Evolutionary conservation across 1,139 yeast genomes (phyloP), one percentile per base, ranked within the genome.

Genomic region (Kurtzmaniella natalensis): DNA sequence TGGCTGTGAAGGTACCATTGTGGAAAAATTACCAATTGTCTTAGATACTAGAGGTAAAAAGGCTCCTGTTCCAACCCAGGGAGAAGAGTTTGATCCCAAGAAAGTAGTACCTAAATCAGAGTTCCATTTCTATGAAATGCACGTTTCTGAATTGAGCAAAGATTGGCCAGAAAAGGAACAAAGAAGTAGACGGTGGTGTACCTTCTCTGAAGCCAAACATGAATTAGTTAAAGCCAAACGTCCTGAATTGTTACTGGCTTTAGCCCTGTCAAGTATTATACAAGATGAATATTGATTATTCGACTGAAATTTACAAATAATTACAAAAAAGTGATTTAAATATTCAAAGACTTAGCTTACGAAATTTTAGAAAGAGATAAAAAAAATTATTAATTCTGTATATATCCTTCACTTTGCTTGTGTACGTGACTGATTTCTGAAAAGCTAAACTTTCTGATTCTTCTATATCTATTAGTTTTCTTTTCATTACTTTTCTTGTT

Each of bases 91-190:
- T 31, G 64, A 63, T 26, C 70, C 71, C 6, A 40, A 35, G 7
- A 51, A 49, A 17, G 50, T 56, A 23, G 64, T 76, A 11, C 94
- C 94, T 2, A 67, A 85, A 44, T 67, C 86, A 10, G 95, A 86
- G 53, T 89, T 81, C 50, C 94, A 88, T 53, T 82, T 89, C 53
- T 92, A 70, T 53, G 95, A 88, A 53, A 69, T 89, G 81, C 51
- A 58, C 14, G 76, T 83, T 2, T 73, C 61, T 18, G 62, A 70
- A 32, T 61, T 84, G 43, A 72, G 72, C 31, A 70, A 64, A 1
- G 66, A 58, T 20, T 92, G 89, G 83, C 98, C 98, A 0, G 98
- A 92, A 55, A 44, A 53, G 17, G 38, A 59, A 10, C 61, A 61
- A 37, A 67, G 97, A 41, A 62, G 68, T 25, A 63, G 97, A 34